These are phyloP conservation scores for Cordyceps tenuipes DNA, from an alignment of 2,329 filamentous ascomycete genomes.

Conservation along the genomic window DNA sequence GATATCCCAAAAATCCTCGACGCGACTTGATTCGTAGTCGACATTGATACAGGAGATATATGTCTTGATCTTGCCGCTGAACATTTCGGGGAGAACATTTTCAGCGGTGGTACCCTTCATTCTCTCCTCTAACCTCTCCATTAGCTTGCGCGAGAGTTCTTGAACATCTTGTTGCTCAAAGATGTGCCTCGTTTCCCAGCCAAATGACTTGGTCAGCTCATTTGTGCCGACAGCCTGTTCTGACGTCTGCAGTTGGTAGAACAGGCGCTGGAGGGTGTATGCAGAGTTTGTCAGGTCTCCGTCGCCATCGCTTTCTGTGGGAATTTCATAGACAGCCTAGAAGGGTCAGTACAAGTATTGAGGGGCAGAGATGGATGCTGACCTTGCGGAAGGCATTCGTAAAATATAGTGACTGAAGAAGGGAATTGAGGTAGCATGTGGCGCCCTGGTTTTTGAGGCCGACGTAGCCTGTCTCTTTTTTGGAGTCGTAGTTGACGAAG, in stretches of 20 bases:
- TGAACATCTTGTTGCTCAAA: constrained; percentile 99
- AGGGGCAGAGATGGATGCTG: constrained; percentile 14
- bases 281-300: constrained; percentile 78
- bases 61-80: constrained; percentile 96
- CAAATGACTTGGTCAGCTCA: constrained; percentile 92
- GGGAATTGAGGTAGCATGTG: constrained; percentile 79
- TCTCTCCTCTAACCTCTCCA: constrained; percentile 93
- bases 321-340: constrained; percentile 92
- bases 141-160: constrained; percentile 89
- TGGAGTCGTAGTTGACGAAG: constrained; percentile 95
- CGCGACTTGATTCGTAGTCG: constrained; percentile 88
- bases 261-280: constrained; percentile 86
- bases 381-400: constrained; percentile 92
- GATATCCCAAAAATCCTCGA: constrained; percentile 98
- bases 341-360: constrained; percentile 13
- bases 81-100: constrained; percentile 80
- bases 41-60: constrained; percentile 99
- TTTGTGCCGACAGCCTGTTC: constrained; percentile 77
- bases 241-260: constrained; percentile 89
- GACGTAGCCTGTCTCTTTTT: constrained; percentile 96
- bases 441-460: constrained; percentile 95
- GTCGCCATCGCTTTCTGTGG: constrained; percentile 79
- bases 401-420: constrained; percentile 77
- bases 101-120: constrained; percentile 96
- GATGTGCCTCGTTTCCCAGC: constrained; percentile 95